phyloP scores from a whole-genome alignment of 139 green algal genomes.

The Auxenochlorella pyrenoidosa region DNA sequence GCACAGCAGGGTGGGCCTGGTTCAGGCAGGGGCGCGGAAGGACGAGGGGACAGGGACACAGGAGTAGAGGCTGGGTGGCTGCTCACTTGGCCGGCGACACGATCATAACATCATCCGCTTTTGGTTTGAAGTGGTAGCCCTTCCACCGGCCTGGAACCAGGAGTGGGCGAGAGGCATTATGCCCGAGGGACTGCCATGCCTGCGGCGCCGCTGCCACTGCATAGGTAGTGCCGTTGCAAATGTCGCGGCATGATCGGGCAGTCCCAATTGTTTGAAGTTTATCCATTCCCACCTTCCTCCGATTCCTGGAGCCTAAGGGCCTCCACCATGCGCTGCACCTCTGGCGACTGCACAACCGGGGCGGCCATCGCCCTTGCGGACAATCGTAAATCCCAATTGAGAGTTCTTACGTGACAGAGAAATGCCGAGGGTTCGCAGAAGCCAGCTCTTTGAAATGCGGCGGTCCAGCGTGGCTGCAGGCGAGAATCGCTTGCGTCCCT shows the following conservation, averaged over 20 bases:
- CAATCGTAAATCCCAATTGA: neutral
- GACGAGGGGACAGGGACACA: no score
- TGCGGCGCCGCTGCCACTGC: no score
- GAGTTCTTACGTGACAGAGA: neutral
- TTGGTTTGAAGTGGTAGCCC: conserved; percentile 13
- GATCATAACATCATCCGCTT: conserved; percentile 35
- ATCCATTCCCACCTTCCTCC: neutral
- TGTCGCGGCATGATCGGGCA: no score
- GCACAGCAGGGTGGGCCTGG: no score
- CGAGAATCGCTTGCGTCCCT: no score
- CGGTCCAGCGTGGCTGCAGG: neutral
- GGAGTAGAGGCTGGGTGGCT: no score
- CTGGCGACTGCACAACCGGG: neutral
- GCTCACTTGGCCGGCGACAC: conserved; percentile 26
- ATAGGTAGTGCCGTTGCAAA: no score
- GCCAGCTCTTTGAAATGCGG: no score
- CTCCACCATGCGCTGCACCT: neutral
- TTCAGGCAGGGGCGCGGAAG: no score
- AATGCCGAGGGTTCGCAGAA: neutral
- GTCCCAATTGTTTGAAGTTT: no score
- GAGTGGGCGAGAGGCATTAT: neutral
- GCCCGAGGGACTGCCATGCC: no score
- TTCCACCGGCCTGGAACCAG: neutral
- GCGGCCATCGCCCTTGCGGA: neutral
- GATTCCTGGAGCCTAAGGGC: neutral